Conservation (phyloP, 495 filamentous ascomycete species). For the Bacidia rubella region DNA sequence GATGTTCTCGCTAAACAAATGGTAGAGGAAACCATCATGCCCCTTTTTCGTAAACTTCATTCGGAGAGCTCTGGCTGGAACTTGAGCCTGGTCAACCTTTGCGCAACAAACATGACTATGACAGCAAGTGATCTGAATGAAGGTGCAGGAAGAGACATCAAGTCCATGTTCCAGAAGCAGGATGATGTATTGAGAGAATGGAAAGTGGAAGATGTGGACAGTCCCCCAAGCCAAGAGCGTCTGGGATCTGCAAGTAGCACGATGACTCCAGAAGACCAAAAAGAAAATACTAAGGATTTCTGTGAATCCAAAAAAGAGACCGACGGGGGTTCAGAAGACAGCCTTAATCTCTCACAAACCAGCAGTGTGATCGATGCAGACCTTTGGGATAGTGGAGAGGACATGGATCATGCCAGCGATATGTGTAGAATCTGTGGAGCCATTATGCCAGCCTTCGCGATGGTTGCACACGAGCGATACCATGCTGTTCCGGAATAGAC, state of each 20-base stretch:
- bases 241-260: conserved; percentile 17
- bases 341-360: conserved; percentile 16
- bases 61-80: conserved; percentile 59
- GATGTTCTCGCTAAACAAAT: conserved; percentile 51
- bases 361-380: conserved; percentile 19
- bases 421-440: conserved; percentile 48
- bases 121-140: conserved; percentile 38
- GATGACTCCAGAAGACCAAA: conserved; percentile 20
- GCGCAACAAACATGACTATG: conserved; percentile 71
- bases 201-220: conserved; percentile 37
- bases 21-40: conserved; percentile 50
- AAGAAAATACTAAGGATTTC: background rate
- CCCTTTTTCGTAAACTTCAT: conserved; percentile 61
- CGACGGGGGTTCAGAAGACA: conserved; percentile 19
- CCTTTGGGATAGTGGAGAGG: conserved; percentile 34
- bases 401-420: conserved; percentile 24
- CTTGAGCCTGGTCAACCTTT: conserved; percentile 70
- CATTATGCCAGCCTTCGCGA: conserved; percentile 56
- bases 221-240: conserved; percentile 14
- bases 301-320: background rate
- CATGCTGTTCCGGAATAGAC: conserved; percentile 31
- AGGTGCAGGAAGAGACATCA: conserved; percentile 44
- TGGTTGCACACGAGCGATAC: conserved; percentile 57
- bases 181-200: conserved; percentile 51
- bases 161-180: conserved; percentile 55